These are phyloP conservation scores for Chrysanthemum seticuspe DNA, from an alignment of 129 eudicot genomes.

Conservation along the genomic window DNA sequence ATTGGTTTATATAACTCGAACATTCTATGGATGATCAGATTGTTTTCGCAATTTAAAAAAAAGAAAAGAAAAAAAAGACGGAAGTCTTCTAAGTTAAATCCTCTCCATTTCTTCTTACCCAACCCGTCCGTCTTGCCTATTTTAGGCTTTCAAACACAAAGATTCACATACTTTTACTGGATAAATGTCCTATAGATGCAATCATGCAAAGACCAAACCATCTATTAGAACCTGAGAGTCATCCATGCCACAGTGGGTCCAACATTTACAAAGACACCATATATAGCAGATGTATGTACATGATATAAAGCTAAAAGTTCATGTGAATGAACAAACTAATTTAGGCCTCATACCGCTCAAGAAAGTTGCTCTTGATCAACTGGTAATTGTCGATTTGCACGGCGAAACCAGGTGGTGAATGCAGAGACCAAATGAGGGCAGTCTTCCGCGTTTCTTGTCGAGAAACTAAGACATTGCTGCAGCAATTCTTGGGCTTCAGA, in stretches of 20 bases:
- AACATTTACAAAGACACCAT: constrained; percentile 22
- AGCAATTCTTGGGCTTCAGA: constrained; percentile 75
- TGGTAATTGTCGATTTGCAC: constrained; percentile 53
- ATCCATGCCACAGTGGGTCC: constrained; percentile 16
- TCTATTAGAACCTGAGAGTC: neutral
- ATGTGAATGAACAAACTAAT: neutral
- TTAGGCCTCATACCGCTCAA: constrained; percentile 12
- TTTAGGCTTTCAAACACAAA: too few species aligned
- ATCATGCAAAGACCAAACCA: constrained; percentile 3
- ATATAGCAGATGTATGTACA: constrained; percentile 24
- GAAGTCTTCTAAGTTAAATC: too few species aligned
- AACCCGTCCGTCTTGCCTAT: too few species aligned
- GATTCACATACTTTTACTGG: too few species aligned
- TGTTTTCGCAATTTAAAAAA: too few species aligned
- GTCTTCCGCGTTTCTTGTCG: constrained; percentile 88
- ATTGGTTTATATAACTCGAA: too few species aligned
- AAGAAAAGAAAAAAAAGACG: too few species aligned
- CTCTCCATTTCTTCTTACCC: too few species aligned
- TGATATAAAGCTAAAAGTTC: constrained; percentile 1
- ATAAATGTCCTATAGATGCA: neutral
- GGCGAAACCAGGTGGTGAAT: constrained; percentile 91
- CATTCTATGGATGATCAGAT: too few species aligned
- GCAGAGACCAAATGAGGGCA: constrained; percentile 87
- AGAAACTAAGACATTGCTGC: constrained; percentile 89
- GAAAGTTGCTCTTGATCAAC: constrained; percentile 34